Conservation (phyloP, 2,329 filamentous ascomycete species). For the Apiospora aurea region DNA sequence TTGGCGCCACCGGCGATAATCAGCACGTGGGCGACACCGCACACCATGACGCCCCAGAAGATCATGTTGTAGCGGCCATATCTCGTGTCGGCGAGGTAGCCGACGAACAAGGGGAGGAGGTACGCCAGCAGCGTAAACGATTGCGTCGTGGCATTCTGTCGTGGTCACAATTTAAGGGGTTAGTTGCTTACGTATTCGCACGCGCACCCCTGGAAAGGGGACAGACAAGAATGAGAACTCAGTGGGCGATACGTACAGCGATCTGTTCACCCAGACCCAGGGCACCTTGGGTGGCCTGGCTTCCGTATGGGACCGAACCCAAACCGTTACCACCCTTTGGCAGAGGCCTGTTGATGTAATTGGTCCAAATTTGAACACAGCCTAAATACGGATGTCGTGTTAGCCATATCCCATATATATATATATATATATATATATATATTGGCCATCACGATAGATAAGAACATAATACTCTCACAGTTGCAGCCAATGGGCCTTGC, state of each 20-base stretch:
- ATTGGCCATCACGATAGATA: conserved; percentile 43
- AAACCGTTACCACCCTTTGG: conserved; percentile 58
- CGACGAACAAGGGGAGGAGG: conserved; percentile 60
- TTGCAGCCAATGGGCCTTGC: too few relatives aligned
- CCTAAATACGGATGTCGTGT: conserved; percentile 7
- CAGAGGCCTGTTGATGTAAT: conserved; percentile 68
- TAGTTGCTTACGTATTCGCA: not conserved
- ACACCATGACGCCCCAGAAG: conserved; percentile 70
- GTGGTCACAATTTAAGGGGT: not conserved
- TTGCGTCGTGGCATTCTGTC: conserved; percentile 55
- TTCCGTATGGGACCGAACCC: conserved; percentile 49
- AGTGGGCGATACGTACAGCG: conserved; percentile 35
- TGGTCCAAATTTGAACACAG: conserved; percentile 45
- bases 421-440: too few relatives aligned
- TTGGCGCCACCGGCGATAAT: conserved; percentile 66
- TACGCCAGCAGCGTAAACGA: conserved; percentile 66
- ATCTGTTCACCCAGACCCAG: conserved; percentile 62
- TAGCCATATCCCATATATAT: not conserved
- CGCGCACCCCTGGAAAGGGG: not conserved
- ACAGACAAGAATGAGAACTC: not conserved
- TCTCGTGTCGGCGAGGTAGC: conserved; percentile 71
- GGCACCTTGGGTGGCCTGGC: conserved; percentile 61
- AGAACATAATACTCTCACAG: too few relatives aligned
- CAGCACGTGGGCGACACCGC: conserved; percentile 71
- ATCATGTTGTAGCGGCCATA: conserved; percentile 77